Evolutionary conservation across 2,329 filamentous ascomycete species (phyloP).

Genomic region (Aulographum hederae): DNA sequence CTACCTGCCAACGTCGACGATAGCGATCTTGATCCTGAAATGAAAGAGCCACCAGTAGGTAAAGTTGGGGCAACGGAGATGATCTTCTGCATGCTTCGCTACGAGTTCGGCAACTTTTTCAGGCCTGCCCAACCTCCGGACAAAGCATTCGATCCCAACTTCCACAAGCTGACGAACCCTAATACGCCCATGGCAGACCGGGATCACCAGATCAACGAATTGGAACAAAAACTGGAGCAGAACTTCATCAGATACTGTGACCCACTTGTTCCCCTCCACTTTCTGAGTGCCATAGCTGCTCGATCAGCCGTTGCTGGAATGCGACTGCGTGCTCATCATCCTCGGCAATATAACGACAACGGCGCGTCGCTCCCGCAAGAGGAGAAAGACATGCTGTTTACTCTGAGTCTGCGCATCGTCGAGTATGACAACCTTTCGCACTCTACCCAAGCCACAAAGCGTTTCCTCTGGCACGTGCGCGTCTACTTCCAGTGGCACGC

Average conservation of each 20-base stretch:
- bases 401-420: slow-evolving; percentile 20
- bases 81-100: slow-evolving; percentile 27
- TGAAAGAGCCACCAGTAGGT: slow-evolving; percentile 23
- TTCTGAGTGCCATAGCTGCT: slow-evolving; percentile 24
- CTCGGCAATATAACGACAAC: slow-evolving; percentile 16
- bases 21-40: slow-evolving; percentile 22
- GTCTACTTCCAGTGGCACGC: slow-evolving; percentile 33
- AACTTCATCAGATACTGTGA: slow-evolving; percentile 28
- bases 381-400: slow-evolving; percentile 22
- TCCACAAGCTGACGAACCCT: not conserved
- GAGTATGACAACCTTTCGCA: slow-evolving; percentile 22
- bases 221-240: slow-evolving; percentile 23
- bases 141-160: slow-evolving; percentile 1
- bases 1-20: slow-evolving; percentile 37
- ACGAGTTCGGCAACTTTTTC: slow-evolving; percentile 23
- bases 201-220: slow-evolving; percentile 18
- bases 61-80: slow-evolving; percentile 27
- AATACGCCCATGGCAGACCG: slow-evolving; percentile 10
- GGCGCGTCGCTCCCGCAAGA: slow-evolving; percentile 11
- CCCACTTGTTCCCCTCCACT: slow-evolving; percentile 20
- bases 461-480: slow-evolving; percentile 28
- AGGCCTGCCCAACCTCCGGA: slow-evolving; percentile 4
- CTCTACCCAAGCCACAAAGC: slow-evolving; percentile 18
- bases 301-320: slow-evolving; percentile 24
- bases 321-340: slow-evolving; percentile 27